Percentiles rank a stretch among this genome's conserved stretches.
phyloP scores from a whole-genome alignment of 2,329 filamentous ascomycete genomes.

The Cryphonectria japonica region DNA sequence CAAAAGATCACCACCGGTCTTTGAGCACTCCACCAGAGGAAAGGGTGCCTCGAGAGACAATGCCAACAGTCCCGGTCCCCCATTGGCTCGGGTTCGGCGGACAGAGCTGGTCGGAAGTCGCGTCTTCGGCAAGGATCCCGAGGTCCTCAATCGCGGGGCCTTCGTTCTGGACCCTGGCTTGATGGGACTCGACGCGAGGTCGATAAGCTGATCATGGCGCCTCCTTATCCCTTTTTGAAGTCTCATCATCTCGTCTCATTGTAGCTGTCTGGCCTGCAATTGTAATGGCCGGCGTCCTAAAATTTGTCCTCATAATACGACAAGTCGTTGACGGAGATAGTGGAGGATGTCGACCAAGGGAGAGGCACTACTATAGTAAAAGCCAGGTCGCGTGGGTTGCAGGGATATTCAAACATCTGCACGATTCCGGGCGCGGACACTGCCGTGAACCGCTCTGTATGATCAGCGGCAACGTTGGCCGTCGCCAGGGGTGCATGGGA shows the following conservation, averaged over 20 bases:
- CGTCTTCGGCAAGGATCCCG: conserved; percentile 11
- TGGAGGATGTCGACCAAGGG: background rate
- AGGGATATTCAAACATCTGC: conserved; percentile 28
- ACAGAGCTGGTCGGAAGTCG: conserved; percentile 22
- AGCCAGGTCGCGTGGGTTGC: conserved; percentile 20
- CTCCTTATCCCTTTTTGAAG: too few species aligned
- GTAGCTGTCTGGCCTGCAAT: background rate
- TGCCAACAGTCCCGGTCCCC: background rate
- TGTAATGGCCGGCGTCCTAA: background rate
- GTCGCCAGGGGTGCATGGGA: conserved; percentile 23
- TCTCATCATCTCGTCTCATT: background rate
- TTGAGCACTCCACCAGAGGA: background rate
- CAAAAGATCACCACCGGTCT: background rate
- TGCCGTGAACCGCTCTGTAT: conserved; percentile 28
- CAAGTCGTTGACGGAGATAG: background rate
- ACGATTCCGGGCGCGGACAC: conserved; percentile 25
- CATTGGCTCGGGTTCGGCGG: conserved; percentile 19
- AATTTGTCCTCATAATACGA: background rate
- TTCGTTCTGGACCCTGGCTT: background rate
- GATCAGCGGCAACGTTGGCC: conserved; percentile 21
- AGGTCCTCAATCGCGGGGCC: conserved; percentile 3
- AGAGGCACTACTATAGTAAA: conserved; percentile 5
- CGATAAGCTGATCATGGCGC: too few species aligned
- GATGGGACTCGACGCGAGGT: background rate
- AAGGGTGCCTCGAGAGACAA: background rate